Evolutionary conservation across 768 basidiomycete genomes (phyloP).

Genomic region (Suillus decipiens): DNA sequence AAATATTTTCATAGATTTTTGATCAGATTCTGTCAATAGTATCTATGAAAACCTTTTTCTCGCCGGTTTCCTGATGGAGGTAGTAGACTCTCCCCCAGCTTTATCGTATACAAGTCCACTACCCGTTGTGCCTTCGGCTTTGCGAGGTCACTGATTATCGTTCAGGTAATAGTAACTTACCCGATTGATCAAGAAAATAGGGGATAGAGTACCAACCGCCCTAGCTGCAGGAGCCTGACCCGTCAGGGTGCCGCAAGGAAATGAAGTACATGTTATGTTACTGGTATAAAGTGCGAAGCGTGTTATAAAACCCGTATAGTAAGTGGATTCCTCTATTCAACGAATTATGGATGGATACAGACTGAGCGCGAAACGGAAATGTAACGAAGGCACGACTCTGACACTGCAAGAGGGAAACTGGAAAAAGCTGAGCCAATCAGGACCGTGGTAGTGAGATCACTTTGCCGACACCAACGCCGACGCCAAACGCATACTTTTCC

Average conservation of each 20-base stretch:
- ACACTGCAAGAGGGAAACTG: not conserved
- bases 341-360: not conserved
- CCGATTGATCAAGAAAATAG: no score
- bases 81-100: no score
- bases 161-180: no score
- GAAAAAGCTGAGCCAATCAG: not conserved
- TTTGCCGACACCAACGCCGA: conserved; percentile 1
- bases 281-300: not conserved
- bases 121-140: no score
- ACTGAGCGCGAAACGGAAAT: not conserved
- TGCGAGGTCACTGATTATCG: no score
- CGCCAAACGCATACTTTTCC: conserved; percentile 22
- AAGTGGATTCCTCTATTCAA: not conserved
- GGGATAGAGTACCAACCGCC: no score
- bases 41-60: no score
- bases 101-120: no score
- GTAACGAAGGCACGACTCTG: not conserved
- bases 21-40: no score
- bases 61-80: no score
- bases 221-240: not conserved
- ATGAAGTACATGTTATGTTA: not conserved
- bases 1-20: no score
- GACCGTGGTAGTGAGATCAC: not conserved
- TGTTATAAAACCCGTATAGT: conserved; percentile 1
- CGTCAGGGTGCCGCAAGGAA: no score